These are phyloP conservation scores for Echites panduratus DNA, from an alignment of 257 asterid genomes.

Conservation along the genomic window DNA sequence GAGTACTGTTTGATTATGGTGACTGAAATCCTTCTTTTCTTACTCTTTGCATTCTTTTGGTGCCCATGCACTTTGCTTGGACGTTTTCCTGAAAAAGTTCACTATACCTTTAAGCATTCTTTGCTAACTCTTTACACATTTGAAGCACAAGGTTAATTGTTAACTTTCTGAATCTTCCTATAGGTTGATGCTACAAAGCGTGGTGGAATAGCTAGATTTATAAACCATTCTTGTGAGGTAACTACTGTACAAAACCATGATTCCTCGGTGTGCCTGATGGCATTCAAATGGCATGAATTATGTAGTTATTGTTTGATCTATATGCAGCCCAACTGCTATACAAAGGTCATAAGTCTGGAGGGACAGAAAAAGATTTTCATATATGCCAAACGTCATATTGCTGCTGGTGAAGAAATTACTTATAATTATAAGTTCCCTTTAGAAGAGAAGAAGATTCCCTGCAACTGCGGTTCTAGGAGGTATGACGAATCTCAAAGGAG, in stretches of 20 bases:
- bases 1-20: background rate
- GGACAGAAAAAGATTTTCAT: conserved; percentile 95
- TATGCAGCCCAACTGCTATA: conserved; percentile 94
- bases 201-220: conserved; percentile 95
- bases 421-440: conserved; percentile 95
- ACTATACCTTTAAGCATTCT: background rate
- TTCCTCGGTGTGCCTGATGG: conserved; percentile 18
- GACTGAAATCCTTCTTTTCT: background rate
- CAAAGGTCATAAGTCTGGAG: conserved; percentile 95
- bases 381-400: conserved; percentile 88
- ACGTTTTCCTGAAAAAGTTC: background rate
- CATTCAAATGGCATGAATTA: conserved; percentile 14
- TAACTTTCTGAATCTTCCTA: conserved; percentile 12
- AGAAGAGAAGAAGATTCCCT: conserved; percentile 97
- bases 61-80: background rate
- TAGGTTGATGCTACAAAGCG: conserved; percentile 99
- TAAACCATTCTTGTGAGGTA: conserved; percentile 99
- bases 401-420: conserved; percentile 91
- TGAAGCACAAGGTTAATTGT: background rate
- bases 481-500: conserved; percentile 18
- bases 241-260: conserved; percentile 11
- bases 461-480: conserved; percentile 95
- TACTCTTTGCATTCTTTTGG: background rate
- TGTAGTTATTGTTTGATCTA: conserved; percentile 18
- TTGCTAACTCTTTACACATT: background rate